These are phyloP conservation scores for Russula foetens DNA, from an alignment of 768 basidiomycete genomes.

Conservation along the genomic window DNA sequence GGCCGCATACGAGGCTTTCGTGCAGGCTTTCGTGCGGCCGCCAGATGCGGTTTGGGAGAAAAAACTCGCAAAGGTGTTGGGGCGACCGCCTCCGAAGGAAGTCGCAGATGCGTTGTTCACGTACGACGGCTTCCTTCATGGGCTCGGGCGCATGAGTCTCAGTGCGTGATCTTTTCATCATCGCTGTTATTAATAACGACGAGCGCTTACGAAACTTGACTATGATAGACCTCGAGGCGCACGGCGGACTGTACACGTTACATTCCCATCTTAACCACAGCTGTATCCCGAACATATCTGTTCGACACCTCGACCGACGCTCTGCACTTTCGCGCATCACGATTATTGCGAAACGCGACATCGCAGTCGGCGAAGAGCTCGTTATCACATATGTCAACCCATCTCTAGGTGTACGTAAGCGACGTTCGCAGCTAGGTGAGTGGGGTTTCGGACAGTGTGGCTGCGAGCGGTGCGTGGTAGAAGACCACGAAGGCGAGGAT, in stretches of 20 bases:
- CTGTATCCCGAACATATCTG: constrained; percentile 72
- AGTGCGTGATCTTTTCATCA: constrained; percentile 41
- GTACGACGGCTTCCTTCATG: constrained; percentile 66
- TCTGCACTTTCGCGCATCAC: constrained; percentile 68
- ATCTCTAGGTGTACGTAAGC: constrained; percentile 33
- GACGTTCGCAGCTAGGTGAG: constrained; percentile 46
- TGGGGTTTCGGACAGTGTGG: constrained; percentile 72
- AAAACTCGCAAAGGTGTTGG: constrained; percentile 50
- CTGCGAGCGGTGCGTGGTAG: constrained; percentile 60
- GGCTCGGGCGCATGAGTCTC: constrained; percentile 71
- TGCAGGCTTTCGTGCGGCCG: constrained; percentile 58
- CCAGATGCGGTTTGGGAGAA: constrained; percentile 41
- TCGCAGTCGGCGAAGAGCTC: constrained; percentile 68
- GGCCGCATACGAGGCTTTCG: constrained; percentile 48
- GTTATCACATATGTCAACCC: constrained; percentile 76
- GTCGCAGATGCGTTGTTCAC: constrained; percentile 56
- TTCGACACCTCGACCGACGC: constrained; percentile 66
- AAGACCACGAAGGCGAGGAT: constrained; percentile 29
- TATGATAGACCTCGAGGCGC: constrained; percentile 63
- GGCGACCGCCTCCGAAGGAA: constrained; percentile 37
- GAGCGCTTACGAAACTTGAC: not conserved
- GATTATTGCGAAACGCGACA: constrained; percentile 54
- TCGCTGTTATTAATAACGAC: not conserved
- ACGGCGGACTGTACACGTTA: constrained; percentile 78
- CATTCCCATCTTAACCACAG: constrained; percentile 87